These are phyloP conservation scores for Seiridium unicorne DNA, from an alignment of 2,329 filamentous ascomycete species.

Conservation along the genomic window DNA sequence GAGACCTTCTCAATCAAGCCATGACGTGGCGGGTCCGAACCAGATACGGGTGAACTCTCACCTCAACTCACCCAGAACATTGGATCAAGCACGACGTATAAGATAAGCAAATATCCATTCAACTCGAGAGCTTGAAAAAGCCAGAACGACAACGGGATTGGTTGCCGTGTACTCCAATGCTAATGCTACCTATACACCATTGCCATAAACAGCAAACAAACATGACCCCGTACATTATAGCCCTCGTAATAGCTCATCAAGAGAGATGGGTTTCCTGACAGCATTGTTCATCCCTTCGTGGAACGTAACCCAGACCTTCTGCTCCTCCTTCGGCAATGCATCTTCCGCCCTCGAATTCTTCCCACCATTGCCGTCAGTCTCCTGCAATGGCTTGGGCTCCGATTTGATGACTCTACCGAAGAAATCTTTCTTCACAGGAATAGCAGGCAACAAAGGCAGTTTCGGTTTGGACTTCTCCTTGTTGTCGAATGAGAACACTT, in stretches of 20 bases:
- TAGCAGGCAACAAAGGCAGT: conserved; percentile 27
- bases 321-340: conserved; percentile 37
- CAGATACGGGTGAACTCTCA: too few species aligned
- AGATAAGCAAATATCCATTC: not conserved
- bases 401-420: conserved; percentile 35
- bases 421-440: conserved; percentile 38
- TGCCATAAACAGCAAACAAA: not conserved
- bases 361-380: conserved; percentile 33
- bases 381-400: conserved; percentile 28
- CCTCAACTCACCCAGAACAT: too few species aligned
- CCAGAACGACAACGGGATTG: not conserved
- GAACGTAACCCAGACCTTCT: conserved; percentile 71
- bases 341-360: conserved; percentile 20
- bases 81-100: too few species aligned
- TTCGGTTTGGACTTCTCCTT: conserved; percentile 38
- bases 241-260: conserved; percentile 66
- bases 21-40: not conserved
- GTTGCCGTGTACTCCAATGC: not conserved
- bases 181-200: not conserved
- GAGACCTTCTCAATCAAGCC: not conserved
- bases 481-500: conserved; percentile 28
- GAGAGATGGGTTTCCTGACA: conserved; percentile 70
- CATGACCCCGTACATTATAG: conserved; percentile 32
- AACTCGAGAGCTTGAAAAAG: not conserved
- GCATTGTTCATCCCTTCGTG: conserved; percentile 79